These are phyloP conservation scores for Halophytophthora polymorphica DNA, from an alignment of 352 stramenopile genomes.

Conservation along the genomic window DNA sequence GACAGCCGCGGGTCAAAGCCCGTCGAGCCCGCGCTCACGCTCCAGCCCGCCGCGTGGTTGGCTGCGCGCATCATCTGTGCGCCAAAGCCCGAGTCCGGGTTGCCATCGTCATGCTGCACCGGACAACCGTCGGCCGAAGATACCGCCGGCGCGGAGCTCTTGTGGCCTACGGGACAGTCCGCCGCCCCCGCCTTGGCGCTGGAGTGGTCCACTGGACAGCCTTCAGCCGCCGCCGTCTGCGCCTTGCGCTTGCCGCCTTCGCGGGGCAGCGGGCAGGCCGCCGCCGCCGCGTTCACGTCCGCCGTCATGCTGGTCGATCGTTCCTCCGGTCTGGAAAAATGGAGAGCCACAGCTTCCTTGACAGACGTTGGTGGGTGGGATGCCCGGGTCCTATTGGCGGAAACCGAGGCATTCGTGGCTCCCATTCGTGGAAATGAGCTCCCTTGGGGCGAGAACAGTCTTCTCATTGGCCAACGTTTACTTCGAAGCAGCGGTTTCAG, in stretches of 20 bases:
- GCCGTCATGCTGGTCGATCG: constrained; percentile 43
- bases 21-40: constrained; percentile 26
- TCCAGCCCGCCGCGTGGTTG: constrained; percentile 36
- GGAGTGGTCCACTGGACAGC: no score
- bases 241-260: constrained; percentile 12
- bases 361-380: no score
- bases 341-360: no score
- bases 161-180: background rate
- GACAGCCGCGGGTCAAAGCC: constrained; percentile 35
- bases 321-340: background rate
- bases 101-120: constrained; percentile 5
- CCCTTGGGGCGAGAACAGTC: no score
- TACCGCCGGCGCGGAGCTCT: constrained; percentile 17
- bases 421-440: no score
- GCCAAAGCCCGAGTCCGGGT: constrained; percentile 41
- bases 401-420: no score
- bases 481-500: no score
- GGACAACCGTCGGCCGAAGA: background rate
- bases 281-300: constrained; percentile 64
- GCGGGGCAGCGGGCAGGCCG: constrained; percentile 42
- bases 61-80: constrained; percentile 59
- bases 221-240: background rate
- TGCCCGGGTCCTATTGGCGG: no score
- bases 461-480: no score
- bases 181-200: constrained; percentile 4